Base-by-base conservation (phyloP, 306 rosid species). In the Castanea mollissima region DNA sequence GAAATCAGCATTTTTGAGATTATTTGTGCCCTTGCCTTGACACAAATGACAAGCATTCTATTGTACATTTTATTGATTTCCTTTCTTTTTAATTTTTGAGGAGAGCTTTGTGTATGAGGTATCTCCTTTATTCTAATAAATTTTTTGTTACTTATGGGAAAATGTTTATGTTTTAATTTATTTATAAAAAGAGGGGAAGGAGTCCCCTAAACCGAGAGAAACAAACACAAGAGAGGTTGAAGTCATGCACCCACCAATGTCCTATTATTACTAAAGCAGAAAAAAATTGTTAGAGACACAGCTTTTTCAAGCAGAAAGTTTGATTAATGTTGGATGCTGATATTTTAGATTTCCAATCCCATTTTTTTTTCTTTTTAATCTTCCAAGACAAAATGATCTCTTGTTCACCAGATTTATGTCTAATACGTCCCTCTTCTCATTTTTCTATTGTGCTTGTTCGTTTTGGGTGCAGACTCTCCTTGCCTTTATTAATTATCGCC, bases 401-500 rank as follows among this genome's bases (percentile, higher is more conserved):
- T 49, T 49, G 46, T 8, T 68, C 72, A 19, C 20, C 10, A 35
- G 27, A 18, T 65, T 38, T 16, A 15, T 65, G 49, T 65, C 46
- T 32, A 32, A 14, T 16, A 32, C 0, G 10, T n/a, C 59, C 32
- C 34, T 57, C 65, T 70, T 55, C 63, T 68, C 73, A 32, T 23
- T 29, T 78, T 23, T 74, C 74, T 13, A 68, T 55, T 76, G 10
- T 76, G 3, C 75, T 34, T 49, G 6, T 63, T 73, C 57, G 15
- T 75, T 78, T 55, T 55, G 51, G 71, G 3, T 77, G 76, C 91
- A 95, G 98, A 87, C 94, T 46, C 98, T 95, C 83, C 91, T 92
- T 32, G 78, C 86, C 52, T 89, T 90, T 82, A 90, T 92, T 81
- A 91, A 91, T 78, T 90, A 78, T 74, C 94, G 85, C 72, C 87